Evolutionary conservation across 495 filamentous ascomycete genomes (phyloP).

Genomic region (Acidomyces sp.): DNA sequence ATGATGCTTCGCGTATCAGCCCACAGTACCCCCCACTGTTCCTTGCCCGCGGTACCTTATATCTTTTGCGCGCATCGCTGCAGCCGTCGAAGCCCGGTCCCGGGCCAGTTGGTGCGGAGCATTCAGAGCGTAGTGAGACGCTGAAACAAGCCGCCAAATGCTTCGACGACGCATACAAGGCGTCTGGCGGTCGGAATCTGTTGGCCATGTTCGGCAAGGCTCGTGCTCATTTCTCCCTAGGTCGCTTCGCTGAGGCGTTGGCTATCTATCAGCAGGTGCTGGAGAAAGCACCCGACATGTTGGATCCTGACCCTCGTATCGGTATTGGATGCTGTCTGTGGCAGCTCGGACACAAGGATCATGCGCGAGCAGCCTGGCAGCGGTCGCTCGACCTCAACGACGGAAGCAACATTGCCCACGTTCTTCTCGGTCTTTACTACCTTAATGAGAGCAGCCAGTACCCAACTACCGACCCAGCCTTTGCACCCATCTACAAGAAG

Average conservation of each 20-base stretch:
- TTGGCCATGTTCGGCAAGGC: constrained; percentile 81
- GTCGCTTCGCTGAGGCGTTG: constrained; percentile 68
- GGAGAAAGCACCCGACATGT: constrained; percentile 66
- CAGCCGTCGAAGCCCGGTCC: constrained; percentile 54
- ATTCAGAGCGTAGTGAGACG: constrained; percentile 62
- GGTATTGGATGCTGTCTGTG: constrained; percentile 92
- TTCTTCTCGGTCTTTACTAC: constrained; percentile 78
- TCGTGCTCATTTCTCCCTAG: constrained; percentile 67
- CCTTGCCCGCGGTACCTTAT: constrained; percentile 81
- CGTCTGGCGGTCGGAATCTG: constrained; percentile 73
- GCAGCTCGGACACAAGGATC: constrained; percentile 86
- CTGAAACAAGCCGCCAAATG: constrained; percentile 72
- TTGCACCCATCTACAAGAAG: constrained; percentile 70
- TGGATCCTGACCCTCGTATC: constrained; percentile 91
- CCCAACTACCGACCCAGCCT: constrained; percentile 62
- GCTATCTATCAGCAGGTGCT: constrained; percentile 77
- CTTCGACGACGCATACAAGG: constrained; percentile 81
- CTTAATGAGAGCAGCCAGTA: constrained; percentile 69
- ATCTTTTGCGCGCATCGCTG: constrained; percentile 74
- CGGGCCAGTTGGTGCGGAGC: constrained; percentile 51
- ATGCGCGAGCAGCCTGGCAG: constrained; percentile 82
- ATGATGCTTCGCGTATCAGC: constrained; percentile 88
- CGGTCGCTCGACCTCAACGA: constrained; percentile 74
- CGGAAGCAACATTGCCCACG: constrained; percentile 79
- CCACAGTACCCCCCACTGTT: constrained; percentile 78